Evolutionary conservation across 352 stramenopile species (phyloP), one percentile per base, ranked within the genome.

Genomic region (Phytopythium litorale): DNA sequence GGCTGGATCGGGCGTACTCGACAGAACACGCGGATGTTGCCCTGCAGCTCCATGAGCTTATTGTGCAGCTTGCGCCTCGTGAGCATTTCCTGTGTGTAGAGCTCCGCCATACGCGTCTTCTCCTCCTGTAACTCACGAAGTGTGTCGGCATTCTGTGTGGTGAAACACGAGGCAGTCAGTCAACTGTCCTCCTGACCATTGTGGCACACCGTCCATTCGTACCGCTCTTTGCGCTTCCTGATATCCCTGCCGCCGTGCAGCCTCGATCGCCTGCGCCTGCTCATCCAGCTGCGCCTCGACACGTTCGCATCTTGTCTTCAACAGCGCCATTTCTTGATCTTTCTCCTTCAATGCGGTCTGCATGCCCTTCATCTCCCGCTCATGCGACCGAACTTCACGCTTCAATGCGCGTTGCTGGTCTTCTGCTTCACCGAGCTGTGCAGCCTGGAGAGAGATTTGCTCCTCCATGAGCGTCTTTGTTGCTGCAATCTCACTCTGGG

Each of bases 1-100:
- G 77, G 72, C 53, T 91, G 77, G 57, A 97, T 87, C 1, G 93
- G 94, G 18, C 94, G 84, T 0, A 97, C 86, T 30, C 92, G 84
- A 60, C 89, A 97, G 57, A 98, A 97, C 3, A 98, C 92, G 35
- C 91, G 85, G 42, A 98, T 98, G 48, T 98, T 98, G 13, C 92
- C 93, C 56, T 96, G 87, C 3, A 98, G 69, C 58, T 98, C 91
- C 73, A 97, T 94, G 2, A 98, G 63, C 33, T 84, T 75, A 51
- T 97, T 97, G 66, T 97, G 89, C 12, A 97, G 74, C 48, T 93
- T 89, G 15, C 86, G 78, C 30, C 89, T 73, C 11, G 79, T 72
- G 65, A 89, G 64, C 57, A 93, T 67, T 63, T 95, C 83, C 56
- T 92, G 76, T 0, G 76, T 70, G 61, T 94, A 92, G 7, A 94